A percentile compares a stretch with the other conserved stretches of the same genome.
Evolutionary conservation across 164 flowering plant genomes (phyloP).

Genomic region (Buxus sempervirens): DNA sequence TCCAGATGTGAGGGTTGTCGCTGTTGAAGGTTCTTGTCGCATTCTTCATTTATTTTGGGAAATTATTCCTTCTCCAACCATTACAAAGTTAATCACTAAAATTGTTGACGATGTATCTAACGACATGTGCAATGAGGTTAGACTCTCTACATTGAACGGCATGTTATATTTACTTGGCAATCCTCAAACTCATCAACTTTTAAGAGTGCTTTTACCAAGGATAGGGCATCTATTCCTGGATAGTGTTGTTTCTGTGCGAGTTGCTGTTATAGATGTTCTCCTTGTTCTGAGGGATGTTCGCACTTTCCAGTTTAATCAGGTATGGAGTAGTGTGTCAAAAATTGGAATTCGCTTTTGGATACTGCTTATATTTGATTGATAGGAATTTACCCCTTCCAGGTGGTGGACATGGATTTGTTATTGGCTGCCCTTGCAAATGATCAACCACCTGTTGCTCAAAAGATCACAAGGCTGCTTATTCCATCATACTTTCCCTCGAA

Average conservation of each 20-base stretch:
- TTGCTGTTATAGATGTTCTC: slow-evolving; percentile 69
- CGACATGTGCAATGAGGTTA: slow-evolving; percentile 68
- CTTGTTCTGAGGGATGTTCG: slow-evolving; percentile 58
- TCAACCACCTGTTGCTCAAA: slow-evolving; percentile 68
- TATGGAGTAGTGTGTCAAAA: slow-evolving; percentile 17
- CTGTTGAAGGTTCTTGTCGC: slow-evolving; percentile 94
- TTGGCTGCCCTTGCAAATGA: slow-evolving; percentile 67
- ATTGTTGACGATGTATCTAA: slow-evolving; percentile 67
- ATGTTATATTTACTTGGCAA: slow-evolving; percentile 81
- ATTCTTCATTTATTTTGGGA: slow-evolving; percentile 91
- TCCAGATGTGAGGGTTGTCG: slow-evolving; percentile 78
- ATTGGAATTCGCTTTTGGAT: slow-evolving; percentile 1
- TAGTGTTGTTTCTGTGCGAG: slow-evolving; percentile 49
- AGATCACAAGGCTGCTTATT: slow-evolving; percentile 71
- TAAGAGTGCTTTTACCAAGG: slow-evolving; percentile 91
- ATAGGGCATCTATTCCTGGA: slow-evolving; percentile 66
- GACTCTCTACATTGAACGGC: slow-evolving; percentile 78
- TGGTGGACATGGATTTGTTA: slow-evolving; percentile 62
- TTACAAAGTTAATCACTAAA: slow-evolving; percentile 62
- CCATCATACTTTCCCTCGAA: slow-evolving; percentile 89
- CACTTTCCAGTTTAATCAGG: slow-evolving; percentile 86
- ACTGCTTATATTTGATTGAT: slow-evolving; percentile 1
- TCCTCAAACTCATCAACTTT: slow-evolving; percentile 89
- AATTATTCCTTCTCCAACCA: slow-evolving; percentile 73
- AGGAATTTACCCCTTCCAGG: slow-evolving; percentile 37